Percentiles rank a stretch among this genome's conserved stretches.
phyloP scores from a whole-genome alignment of 2,329 filamentous ascomycete species.

The Aspergillus intermedius region DNA sequence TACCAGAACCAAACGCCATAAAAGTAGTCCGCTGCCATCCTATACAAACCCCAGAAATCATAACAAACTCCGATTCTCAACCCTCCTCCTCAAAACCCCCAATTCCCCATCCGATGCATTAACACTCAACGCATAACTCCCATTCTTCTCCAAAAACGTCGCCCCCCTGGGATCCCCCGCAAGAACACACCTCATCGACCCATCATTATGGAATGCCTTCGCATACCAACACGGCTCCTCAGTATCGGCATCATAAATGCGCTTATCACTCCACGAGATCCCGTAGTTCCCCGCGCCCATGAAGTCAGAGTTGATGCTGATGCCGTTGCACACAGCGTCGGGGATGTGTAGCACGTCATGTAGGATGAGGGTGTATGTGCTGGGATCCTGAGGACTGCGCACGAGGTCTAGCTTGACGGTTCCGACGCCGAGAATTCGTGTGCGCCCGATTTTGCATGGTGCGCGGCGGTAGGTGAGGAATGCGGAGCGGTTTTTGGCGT shows the following conservation, averaged over 20 bases:
- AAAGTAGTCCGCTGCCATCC: no score
- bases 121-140: constrained; percentile 6
- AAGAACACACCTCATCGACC: constrained; percentile 10
- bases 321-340: constrained; percentile 13
- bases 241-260: constrained; percentile 4
- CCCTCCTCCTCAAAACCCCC: constrained; percentile 8
- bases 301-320: constrained; percentile 10
- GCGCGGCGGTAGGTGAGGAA: constrained; percentile 15
- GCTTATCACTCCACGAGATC: constrained; percentile 1
- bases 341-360: constrained; percentile 16
- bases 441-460: constrained; percentile 10
- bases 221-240: constrained; percentile 13
- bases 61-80: constrained; percentile 8
- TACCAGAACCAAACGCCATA: no score
- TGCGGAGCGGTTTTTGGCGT: constrained; percentile 16
- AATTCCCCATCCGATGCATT: constrained; percentile 12
- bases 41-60: neutral
- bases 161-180: constrained; percentile 10
- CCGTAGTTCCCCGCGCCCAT: constrained; percentile 3
- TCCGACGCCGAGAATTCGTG: constrained; percentile 14
- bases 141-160: constrained; percentile 4
- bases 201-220: constrained; percentile 5
- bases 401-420: constrained; percentile 12
- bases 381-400: constrained; percentile 7
- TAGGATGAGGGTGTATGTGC: constrained; percentile 9